phyloP scores from a whole-genome alignment of 192 early-diverging fungal species.

The Podila minutissima region DNA sequence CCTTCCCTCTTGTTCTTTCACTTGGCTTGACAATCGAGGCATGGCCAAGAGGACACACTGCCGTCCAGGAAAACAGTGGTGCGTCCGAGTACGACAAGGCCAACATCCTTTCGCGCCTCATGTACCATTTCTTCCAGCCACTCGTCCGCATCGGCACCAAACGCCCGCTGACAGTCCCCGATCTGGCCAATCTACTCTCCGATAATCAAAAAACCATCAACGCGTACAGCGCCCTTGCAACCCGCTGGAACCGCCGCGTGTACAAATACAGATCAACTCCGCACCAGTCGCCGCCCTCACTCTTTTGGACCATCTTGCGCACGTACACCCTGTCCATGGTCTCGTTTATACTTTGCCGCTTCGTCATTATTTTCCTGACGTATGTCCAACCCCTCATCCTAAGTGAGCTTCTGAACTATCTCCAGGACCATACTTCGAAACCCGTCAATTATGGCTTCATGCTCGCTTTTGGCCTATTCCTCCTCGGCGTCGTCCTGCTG shows the following conservation, averaged over 20 bases:
- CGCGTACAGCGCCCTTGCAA: too few relatives aligned
- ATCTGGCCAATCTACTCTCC: too few relatives aligned
- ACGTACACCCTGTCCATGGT: neutral
- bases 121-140: conserved; percentile 10
- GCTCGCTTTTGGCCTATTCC: conserved; percentile 53
- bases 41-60: conserved; percentile 13
- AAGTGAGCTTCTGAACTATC: conserved; percentile 14
- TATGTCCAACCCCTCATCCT: conserved; percentile 16
- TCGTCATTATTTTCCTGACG: conserved; percentile 21
- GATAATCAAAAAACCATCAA: too few relatives aligned
- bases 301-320: conserved; percentile 17
- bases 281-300: neutral
- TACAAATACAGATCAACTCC: too few relatives aligned
- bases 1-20: neutral
- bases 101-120: conserved; percentile 11
- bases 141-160: conserved; percentile 3
- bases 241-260: too few relatives aligned
- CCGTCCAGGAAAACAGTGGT: conserved; percentile 1
- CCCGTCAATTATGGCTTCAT: conserved; percentile 58
- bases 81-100: conserved; percentile 16
- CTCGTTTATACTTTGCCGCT: conserved; percentile 16
- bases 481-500: conserved; percentile 54
- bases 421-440: conserved; percentile 19
- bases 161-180: too few relatives aligned
- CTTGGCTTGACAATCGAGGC: conserved; percentile 10